A percentile compares a stretch with the other conserved stretches of the same genome.
Conservation (phyloP, 2,329 filamentous ascomycete species). For the Diaporthe batatas region DNA sequence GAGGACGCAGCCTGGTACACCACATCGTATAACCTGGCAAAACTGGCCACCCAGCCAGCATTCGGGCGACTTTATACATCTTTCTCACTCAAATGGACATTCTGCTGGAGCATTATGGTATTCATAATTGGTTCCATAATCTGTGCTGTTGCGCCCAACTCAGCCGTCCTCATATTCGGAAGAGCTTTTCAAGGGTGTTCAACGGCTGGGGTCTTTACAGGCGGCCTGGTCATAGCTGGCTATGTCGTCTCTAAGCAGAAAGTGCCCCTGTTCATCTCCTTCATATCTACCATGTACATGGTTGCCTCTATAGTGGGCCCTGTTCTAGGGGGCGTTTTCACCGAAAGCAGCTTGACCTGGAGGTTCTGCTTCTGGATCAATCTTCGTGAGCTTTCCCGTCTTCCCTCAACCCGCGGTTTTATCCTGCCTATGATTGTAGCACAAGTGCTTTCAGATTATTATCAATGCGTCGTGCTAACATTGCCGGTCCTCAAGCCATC, state of each 20-base stretch:
- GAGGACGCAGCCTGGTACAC: constrained; percentile 37
- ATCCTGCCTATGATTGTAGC: too few relatives aligned
- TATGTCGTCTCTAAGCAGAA: constrained; percentile 29
- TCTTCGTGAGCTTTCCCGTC: constrained; percentile 19
- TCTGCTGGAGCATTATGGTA: constrained; percentile 7
- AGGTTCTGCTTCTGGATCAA: constrained; percentile 40
- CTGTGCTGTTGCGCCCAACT: constrained; percentile 33
- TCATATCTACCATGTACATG: constrained; percentile 29
- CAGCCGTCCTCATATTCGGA: constrained; percentile 31
- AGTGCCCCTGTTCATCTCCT: constrained; percentile 22
- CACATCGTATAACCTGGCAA: constrained; percentile 26
- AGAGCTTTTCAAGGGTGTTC: constrained; percentile 25
- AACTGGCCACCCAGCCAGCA: constrained; percentile 28
- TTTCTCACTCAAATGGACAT: constrained; percentile 33
- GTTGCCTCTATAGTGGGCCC: constrained; percentile 37
- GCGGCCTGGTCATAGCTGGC: constrained; percentile 25
- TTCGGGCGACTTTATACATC: constrained; percentile 36
- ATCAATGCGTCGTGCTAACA: not conserved
- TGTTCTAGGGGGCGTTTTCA: constrained; percentile 31
- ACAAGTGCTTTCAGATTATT: too few relatives aligned
- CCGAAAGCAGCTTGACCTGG: constrained; percentile 36
- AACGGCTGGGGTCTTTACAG: constrained; percentile 30
- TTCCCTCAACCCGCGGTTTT: not conserved
- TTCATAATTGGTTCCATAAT: constrained; percentile 31
- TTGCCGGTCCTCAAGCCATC: not conserved